Evolutionary conservation across 176 grass and related monocot genomes (phyloP).

Genomic region (Oropetium thomaeum): DNA sequence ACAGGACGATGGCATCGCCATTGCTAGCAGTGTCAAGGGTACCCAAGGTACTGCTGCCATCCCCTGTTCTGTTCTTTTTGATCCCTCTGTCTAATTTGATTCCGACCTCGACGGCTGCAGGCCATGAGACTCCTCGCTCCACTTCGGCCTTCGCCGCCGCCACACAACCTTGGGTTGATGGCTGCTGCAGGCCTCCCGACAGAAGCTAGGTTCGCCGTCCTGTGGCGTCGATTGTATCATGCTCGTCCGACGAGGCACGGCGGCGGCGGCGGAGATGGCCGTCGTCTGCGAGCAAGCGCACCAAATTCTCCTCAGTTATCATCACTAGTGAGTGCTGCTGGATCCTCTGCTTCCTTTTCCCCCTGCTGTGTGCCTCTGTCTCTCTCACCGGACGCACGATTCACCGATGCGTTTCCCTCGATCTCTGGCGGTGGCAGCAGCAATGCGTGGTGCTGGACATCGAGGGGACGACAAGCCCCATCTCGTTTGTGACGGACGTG

Average conservation of each 20-base stretch:
- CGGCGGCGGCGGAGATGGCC: neutral
- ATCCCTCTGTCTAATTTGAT: neutral
- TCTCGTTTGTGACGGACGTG: slow-evolving; percentile 79
- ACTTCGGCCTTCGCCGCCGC: too few relatives aligned
- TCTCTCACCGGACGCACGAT: neutral
- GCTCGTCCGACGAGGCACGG: neutral
- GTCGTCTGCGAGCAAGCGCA: neutral
- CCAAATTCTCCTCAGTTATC: neutral
- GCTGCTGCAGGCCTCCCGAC: neutral
- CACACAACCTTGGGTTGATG: neutral
- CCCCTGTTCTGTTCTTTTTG: neutral
- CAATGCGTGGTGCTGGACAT: slow-evolving; percentile 82
- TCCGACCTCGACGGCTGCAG: neutral
- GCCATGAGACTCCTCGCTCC: neutral
- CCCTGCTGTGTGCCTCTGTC: neutral
- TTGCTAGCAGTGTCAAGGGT: neutral
- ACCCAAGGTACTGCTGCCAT: neutral
- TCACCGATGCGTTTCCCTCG: neutral
- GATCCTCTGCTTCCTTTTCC: neutral
- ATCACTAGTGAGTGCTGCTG: neutral
- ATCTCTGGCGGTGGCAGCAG: slow-evolving; percentile 43
- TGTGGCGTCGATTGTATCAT: neutral
- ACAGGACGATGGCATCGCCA: neutral
- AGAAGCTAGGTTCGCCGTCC: neutral
- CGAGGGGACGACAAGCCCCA: slow-evolving; percentile 85